Conservation (phyloP, 768 basidiomycete genomes). For the Calocybe indica region DNA sequence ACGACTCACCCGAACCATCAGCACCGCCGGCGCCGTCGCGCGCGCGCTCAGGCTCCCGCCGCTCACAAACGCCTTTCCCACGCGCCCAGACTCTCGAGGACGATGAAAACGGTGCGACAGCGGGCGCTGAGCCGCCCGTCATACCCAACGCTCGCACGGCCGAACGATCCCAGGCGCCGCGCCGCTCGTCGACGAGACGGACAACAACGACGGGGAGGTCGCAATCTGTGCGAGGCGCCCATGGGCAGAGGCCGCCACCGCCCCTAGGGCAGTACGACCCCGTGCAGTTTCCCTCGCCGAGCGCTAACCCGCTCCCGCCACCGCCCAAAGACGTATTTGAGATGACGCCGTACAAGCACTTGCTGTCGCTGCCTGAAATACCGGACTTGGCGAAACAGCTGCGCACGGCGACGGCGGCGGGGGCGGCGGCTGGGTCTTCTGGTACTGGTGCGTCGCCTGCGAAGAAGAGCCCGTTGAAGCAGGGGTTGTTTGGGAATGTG, state of each 20-base stretch:
- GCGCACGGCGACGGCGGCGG: constrained; percentile 18
- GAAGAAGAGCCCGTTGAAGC: too few species aligned
- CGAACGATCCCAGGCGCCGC: too few species aligned
- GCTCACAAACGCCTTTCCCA: constrained; percentile 5
- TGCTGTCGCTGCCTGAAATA: constrained; percentile 49
- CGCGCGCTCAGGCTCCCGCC: neutral
- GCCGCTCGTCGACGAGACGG: too few species aligned
- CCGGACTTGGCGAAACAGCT: constrained; percentile 27
- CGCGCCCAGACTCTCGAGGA: neutral
- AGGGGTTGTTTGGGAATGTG: too few species aligned
- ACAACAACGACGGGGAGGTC: too few species aligned
- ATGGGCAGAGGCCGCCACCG: neutral
- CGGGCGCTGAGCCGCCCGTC: too few species aligned
- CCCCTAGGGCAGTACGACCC: neutral
- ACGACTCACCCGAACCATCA: too few species aligned
- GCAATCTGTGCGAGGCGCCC: too few species aligned
- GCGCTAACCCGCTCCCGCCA: constrained; percentile 53
- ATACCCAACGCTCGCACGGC: too few species aligned
- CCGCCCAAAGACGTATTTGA: constrained; percentile 60
- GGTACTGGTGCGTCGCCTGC: too few species aligned
- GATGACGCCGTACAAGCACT: constrained; percentile 46
- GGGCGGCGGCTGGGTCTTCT: neutral
- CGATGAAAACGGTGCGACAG: neutral
- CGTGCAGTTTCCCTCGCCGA: constrained; percentile 10
- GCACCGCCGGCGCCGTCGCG: neutral